Evolutionary conservation across 75 land plant genomes (phyloP).

Genomic region (Selaginella moellendorffii): DNA sequence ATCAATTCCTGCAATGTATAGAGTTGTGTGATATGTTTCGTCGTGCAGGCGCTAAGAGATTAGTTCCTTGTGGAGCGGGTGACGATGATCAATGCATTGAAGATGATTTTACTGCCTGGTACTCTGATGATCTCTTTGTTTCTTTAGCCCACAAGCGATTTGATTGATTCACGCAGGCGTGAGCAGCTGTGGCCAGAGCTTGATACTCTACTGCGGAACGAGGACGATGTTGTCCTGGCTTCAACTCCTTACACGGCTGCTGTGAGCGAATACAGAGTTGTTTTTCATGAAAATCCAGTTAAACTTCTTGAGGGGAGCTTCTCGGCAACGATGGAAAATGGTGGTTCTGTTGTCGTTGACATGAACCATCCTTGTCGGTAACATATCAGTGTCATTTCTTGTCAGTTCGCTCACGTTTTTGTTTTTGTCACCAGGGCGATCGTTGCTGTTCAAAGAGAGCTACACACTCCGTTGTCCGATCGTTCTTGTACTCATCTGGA

Average conservation of each 20-base stretch:
- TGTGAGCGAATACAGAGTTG: neutral
- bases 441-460: neutral
- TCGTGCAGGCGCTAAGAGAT: conserved; percentile 17
- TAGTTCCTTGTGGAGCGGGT: conserved; percentile 1
- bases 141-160: too few species aligned
- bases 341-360: conserved; percentile 10
- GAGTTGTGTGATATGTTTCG: too few species aligned
- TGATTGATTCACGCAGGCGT: conserved; percentile 1
- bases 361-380: conserved; percentile 12
- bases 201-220: neutral
- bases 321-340: conserved; percentile 4
- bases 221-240: neutral
- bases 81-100: conserved; percentile 11
- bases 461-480: neutral
- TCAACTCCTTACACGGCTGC: conserved; percentile 1
- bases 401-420: neutral
- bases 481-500: conserved; percentile 7
- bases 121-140: too few species aligned
- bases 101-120: conserved; percentile 2
- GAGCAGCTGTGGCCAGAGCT: conserved; percentile 8
- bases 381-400: neutral
- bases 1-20: too few species aligned
- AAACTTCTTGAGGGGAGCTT: neutral
- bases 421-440: conserved; percentile 13
- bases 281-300: neutral